Evolutionary conservation across 2,329 filamentous ascomycete species (phyloP), one percentile per base, ranked within the genome.

Genomic region (Pezicula radicicola): DNA sequence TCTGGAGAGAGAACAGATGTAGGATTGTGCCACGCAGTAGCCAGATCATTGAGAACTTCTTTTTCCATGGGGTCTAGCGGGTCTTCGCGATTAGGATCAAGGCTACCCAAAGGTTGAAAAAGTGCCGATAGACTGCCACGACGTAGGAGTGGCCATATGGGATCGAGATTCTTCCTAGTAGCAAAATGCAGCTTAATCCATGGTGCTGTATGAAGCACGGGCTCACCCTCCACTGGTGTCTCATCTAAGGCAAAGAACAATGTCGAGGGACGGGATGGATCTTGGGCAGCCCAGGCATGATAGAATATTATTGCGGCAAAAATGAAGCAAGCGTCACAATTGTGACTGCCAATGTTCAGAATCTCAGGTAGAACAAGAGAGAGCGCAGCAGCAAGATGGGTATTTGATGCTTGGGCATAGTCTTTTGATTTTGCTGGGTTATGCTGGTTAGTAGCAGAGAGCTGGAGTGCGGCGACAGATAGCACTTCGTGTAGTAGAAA

Each of bases 331-430:
- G 66, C 59, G 16, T 67, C 56, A 16, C 60, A 66, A 42, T 67
- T 63, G 52, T 70, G 55, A 63, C 67, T 15, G 61, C 63, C 52
- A 67, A 72, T 62, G 70, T 71, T 30, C 76, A 79, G 36, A 77
- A 85, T 55, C 48, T 63, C 57, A 15, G 62, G 57, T 49, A 67
- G 68, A 52, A 68, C 70, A 5, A 63, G 48, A 13, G 57, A 54
- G 2, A 71, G 55, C 28, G 60, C 64, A n/a, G 56, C 63, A 33
- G 66, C 64, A n/a, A 66, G 54, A 18, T 67, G 64, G 1, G 62
- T 64, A 25, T 37, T 70, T 59, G 52, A 70, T 56, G 52, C 63
- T 55, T 51, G 56, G 52, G 45, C 64, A 65, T 54, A 63, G 46
- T 27, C 54, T 45, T 19, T 50, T 47, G 35, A 58, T 55, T 40